These are phyloP conservation scores for Dothidotthia symphoricarpi DNA, from an alignment of 2,329 filamentous ascomycete genomes.

Conservation along the genomic window DNA sequence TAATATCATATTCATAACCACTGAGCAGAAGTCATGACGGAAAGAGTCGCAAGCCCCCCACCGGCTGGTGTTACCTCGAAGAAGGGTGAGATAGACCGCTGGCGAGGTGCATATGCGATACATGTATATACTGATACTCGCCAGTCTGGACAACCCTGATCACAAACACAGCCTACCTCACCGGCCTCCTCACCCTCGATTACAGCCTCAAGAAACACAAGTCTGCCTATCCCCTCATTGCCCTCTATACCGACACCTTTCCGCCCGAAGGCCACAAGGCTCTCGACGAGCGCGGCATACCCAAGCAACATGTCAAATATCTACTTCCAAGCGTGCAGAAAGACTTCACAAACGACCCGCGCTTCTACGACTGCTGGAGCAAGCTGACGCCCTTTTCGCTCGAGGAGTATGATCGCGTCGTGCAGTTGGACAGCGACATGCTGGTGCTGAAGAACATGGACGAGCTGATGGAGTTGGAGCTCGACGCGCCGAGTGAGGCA, in stretches of 20 bases:
- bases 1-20: not conserved
- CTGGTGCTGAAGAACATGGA: constrained; percentile 82
- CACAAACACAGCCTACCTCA: constrained; percentile 78
- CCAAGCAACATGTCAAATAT: constrained; percentile 68
- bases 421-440: constrained; percentile 89
- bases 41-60: constrained; percentile 14
- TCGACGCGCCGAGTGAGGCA: constrained; percentile 58
- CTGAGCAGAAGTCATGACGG: constrained; percentile 4
- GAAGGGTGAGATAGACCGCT: constrained; percentile 33
- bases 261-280: constrained; percentile 66
- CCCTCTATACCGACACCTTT: constrained; percentile 77
- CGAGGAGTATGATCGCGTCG: constrained; percentile 72
- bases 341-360: constrained; percentile 72
- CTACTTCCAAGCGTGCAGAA: constrained; percentile 65
- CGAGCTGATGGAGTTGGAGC: constrained; percentile 79
- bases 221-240: constrained; percentile 75
- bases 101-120: constrained; percentile 4
- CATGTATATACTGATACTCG: constrained; percentile 8
- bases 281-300: constrained; percentile 67
- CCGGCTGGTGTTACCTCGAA: constrained; percentile 34
- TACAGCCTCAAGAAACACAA: constrained; percentile 66
- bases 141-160: constrained; percentile 84
- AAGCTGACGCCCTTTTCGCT: constrained; percentile 80
- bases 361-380: constrained; percentile 89
- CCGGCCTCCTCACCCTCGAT: constrained; percentile 78